Conservation (phyloP, 805 yeast species). For the Clavispora carvajalis region DNA sequence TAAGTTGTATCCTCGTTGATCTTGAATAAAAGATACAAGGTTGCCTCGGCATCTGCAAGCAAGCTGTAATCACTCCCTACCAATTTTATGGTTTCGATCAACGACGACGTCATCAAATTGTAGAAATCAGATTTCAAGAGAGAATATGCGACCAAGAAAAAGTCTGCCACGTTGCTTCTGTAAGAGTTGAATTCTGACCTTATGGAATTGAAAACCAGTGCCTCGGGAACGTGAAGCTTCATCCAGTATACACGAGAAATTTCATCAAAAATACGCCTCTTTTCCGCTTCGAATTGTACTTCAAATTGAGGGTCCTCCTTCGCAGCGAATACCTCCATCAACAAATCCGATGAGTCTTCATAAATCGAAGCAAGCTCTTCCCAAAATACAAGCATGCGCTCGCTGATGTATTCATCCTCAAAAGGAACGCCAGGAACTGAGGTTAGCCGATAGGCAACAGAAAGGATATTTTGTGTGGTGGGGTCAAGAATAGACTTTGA, state of each 20-base stretch:
- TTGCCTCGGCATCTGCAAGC: slow-evolving; percentile 51
- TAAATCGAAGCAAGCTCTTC: slow-evolving; percentile 55
- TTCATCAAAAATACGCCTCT: slow-evolving; percentile 39
- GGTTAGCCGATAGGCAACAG: slow-evolving; percentile 48
- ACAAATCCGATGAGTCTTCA: slow-evolving; percentile 12
- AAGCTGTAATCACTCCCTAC: neutral
- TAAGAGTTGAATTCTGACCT: slow-evolving; percentile 60
- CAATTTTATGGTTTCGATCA: slow-evolving; percentile 19
- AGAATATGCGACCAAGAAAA: slow-evolving; percentile 67
- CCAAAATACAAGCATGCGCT: slow-evolving; percentile 62
- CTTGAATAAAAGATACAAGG: slow-evolving; percentile 52
- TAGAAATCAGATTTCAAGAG: slow-evolving; percentile 53
- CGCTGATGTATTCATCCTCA: slow-evolving; percentile 50
- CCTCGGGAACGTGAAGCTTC: slow-evolving; percentile 49
- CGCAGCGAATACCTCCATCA: slow-evolving; percentile 14
- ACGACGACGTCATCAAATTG: slow-evolving; percentile 34
- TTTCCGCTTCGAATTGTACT: slow-evolving; percentile 22
- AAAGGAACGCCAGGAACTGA: slow-evolving; percentile 54
- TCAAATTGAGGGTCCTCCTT: slow-evolving; percentile 11
- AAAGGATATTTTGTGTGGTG: slow-evolving; percentile 36
- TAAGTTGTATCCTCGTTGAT: slow-evolving; percentile 48
- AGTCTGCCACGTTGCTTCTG: slow-evolving; percentile 71
- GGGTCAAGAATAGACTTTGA: slow-evolving; percentile 34
- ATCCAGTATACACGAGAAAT: slow-evolving; percentile 64
- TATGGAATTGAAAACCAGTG: slow-evolving; percentile 22